phyloP scores from a whole-genome alignment of 768 basidiomycete genomes.

The Tubosaeta sp. region DNA sequence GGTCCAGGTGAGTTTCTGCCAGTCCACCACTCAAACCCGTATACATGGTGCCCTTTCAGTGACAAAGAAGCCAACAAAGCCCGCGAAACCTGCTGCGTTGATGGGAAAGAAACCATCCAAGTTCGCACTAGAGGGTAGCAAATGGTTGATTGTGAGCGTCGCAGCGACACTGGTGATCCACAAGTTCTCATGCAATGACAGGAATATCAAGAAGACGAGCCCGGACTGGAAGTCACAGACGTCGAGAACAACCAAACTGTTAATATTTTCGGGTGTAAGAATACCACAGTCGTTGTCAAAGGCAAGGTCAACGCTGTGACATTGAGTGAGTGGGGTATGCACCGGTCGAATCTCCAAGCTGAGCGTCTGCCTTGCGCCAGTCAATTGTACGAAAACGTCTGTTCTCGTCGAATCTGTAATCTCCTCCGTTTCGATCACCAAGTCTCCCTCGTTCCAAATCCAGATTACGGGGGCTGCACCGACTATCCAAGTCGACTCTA shows the following conservation, averaged over 20 bases:
- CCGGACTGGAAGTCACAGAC: conserved; percentile 65
- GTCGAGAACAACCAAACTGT: conserved; percentile 78
- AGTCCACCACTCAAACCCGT: neutral
- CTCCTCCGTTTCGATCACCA: conserved; percentile 84
- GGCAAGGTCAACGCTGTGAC: conserved; percentile 96
- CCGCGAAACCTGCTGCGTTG: conserved; percentile 79
- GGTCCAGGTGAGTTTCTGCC: conserved; percentile 29
- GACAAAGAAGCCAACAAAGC: conserved; percentile 68
- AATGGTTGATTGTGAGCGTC: conserved; percentile 81
- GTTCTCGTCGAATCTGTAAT: conserved; percentile 90
- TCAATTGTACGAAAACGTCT: conserved; percentile 84
- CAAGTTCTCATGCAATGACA: conserved; percentile 28
- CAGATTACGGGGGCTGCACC: conserved; percentile 90
- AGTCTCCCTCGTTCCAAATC: conserved; percentile 88
- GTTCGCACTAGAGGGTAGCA: conserved; percentile 84
- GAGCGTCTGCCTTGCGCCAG: conserved; percentile 36
- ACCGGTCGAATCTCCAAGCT: neutral
- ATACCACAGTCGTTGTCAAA: conserved; percentile 73
- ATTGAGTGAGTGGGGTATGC: conserved; percentile 49
- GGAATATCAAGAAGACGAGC: conserved; percentile 92
- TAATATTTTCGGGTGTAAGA: conserved; percentile 90
- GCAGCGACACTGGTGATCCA: neutral
- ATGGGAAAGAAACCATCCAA: conserved; percentile 91
- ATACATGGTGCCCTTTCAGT: conserved; percentile 18
- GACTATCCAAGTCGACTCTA: conserved; percentile 90